phyloP scores from a whole-genome alignment of 2,329 filamentous ascomycete species.

The Penicillium sp. region DNA sequence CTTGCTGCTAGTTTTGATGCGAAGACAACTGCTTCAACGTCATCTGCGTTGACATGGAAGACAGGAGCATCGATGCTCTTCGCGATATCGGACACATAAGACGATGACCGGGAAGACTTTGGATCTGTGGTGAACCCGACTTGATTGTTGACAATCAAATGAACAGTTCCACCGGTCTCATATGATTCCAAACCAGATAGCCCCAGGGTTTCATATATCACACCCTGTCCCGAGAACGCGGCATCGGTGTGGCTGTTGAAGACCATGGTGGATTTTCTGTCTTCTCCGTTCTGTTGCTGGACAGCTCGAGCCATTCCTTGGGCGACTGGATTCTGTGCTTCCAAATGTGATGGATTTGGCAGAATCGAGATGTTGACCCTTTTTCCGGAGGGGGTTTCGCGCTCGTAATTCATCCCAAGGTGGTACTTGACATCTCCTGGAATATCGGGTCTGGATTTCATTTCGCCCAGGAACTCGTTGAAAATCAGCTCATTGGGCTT shows the following conservation, averaged over 20 bases:
- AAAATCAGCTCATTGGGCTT: conserved; percentile 99
- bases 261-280: conserved; percentile 90
- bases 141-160: conserved; percentile 99
- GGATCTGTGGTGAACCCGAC: conserved; percentile 99
- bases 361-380: conserved; percentile 97
- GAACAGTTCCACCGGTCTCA: conserved; percentile 95
- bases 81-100: conserved; percentile 98
- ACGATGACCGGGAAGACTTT: conserved; percentile 92
- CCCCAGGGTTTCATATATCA: conserved; percentile 97
- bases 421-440: conserved; percentile 99
- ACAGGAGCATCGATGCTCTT: conserved; percentile 98
- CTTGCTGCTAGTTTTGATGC: conserved; percentile 96
- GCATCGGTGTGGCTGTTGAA: conserved; percentile 96
- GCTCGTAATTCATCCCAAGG: conserved; percentile 99
- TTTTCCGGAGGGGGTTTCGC: conserved; percentile 95
- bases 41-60: conserved; percentile 98
- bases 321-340: conserved; percentile 97
- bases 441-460: conserved; percentile 88
- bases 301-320: conserved; percentile 97
- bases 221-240: conserved; percentile 91
- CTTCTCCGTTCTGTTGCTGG: conserved; percentile 98
- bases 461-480: conserved; percentile 90
- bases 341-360: conserved; percentile 96
- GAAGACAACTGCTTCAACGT: conserved; percentile 97
- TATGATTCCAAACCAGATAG: conserved; percentile 95